Percentiles rank a stretch among this genome's conserved stretches.
phyloP scores from a whole-genome alignment of 768 basidiomycete species.

The Boletus coccyginus region DNA sequence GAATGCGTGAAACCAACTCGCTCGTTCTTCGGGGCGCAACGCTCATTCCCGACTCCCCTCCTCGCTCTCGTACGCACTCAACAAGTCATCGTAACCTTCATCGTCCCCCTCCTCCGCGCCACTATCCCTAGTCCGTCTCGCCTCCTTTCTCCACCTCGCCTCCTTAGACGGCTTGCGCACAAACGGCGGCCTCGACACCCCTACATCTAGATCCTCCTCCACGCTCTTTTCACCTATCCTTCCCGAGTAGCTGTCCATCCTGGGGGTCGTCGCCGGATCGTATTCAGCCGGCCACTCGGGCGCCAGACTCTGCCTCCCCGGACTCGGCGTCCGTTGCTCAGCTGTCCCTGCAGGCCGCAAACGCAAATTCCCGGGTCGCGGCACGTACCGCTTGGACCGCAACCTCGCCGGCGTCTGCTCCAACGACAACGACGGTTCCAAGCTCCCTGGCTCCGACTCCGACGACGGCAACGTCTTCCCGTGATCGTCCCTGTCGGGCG shows the following conservation, averaged over 20 bases:
- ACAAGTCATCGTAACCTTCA: slow-evolving; percentile 67
- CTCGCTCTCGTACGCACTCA: slow-evolving; percentile 83
- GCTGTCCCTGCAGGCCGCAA: slow-evolving; percentile 29
- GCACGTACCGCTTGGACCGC: slow-evolving; percentile 51
- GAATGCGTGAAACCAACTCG: not conserved
- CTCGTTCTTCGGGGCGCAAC: not conserved
- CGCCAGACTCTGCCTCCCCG: slow-evolving; percentile 45
- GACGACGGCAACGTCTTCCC: not conserved
- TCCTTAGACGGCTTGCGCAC: slow-evolving; percentile 31
- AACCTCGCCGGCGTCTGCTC: slow-evolving; percentile 36
- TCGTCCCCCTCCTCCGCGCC: slow-evolving; percentile 78
- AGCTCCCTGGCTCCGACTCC: slow-evolving; percentile 33
- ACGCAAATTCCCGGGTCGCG: slow-evolving; percentile 48
- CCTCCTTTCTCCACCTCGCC: slow-evolving; percentile 45
- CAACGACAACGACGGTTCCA: slow-evolving; percentile 36
- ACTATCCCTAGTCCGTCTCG: slow-evolving; percentile 47
- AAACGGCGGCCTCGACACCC: slow-evolving; percentile 23
- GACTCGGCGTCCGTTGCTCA: slow-evolving; percentile 39
- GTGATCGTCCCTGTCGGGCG: not conserved
- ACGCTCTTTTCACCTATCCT: slow-evolving; percentile 9
- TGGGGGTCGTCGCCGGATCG: slow-evolving; percentile 56
- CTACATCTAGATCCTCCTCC: slow-evolving; percentile 1
- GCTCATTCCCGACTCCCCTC: slow-evolving; percentile 39
- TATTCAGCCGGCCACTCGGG: slow-evolving; percentile 56
- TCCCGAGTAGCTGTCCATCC: slow-evolving; percentile 45